Conservation (phyloP, 352 stramenopile species). For the Vaucheria bursata region DNA sequence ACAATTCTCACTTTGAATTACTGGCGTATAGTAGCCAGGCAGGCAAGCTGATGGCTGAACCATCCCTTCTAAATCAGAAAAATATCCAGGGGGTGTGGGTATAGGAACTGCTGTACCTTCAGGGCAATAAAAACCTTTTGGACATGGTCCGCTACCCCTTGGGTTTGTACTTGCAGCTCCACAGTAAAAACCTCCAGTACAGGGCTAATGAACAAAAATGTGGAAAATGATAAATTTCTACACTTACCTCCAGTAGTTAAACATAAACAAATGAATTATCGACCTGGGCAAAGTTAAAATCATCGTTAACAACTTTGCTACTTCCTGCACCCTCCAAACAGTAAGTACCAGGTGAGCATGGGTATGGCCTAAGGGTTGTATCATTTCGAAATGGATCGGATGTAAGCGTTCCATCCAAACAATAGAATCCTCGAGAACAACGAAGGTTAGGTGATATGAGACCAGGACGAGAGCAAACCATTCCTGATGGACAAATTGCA, state of each 20-base stretch:
- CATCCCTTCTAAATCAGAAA: constrained; percentile 77
- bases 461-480: constrained; percentile 72
- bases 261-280: too few species aligned
- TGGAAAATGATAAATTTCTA: too few species aligned
- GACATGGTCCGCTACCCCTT: constrained; percentile 83
- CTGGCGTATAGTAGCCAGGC: constrained; percentile 87
- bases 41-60: constrained; percentile 78
- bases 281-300: constrained; percentile 83
- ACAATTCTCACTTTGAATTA: constrained; percentile 80
- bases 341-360: constrained; percentile 86
- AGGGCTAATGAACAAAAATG: too few species aligned
- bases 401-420: constrained; percentile 79
- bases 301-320: constrained; percentile 67
- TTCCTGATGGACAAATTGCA: constrained; percentile 76
- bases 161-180: constrained; percentile 76
- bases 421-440: constrained; percentile 88
- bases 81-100: constrained; percentile 77
- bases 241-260: too few species aligned
- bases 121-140: constrained; percentile 82
- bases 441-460: constrained; percentile 75
- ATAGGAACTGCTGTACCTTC: constrained; percentile 80
- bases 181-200: constrained; percentile 79
- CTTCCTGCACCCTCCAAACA: constrained; percentile 83
- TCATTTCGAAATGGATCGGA: constrained; percentile 90
- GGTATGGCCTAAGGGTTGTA: constrained; percentile 84